Base-by-base conservation (phyloP, 1,284 basidiomycete genomes). In the Austroboletus niveus region DNA sequence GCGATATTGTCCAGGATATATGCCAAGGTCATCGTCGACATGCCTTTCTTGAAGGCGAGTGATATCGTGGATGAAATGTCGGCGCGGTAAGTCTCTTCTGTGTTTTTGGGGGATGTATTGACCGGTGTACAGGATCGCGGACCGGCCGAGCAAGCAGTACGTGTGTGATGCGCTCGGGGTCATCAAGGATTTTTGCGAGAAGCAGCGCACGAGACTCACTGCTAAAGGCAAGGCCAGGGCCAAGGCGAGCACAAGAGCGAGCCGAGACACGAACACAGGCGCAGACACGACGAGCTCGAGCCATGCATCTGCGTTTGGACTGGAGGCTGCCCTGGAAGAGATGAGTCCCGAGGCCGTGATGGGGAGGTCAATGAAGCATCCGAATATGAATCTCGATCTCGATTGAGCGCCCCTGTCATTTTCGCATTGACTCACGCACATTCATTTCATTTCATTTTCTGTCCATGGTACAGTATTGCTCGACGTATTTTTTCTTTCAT, bases 11-110 rank as follows among this genome's bases (percentile, higher is more conserved):
- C 63, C 24, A 75, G 66, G 41, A 60, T 78, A 29, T 81, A 79
- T 60, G 51, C 55, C 27, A 75, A 76, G 48, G 57, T 78, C 14
- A 40, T 76, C 15, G 69, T 72, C 40, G 58, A 74, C 44, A 82
- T 87, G 82, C 81, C 83, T 1, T 85, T 75, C 60, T 57, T 86
- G 44, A 67, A 69, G 14, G 74, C 66, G 12, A 49, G 50, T 3
- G 84, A 86, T 55, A 62, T 82, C 17, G 73, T 79, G 4, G 76
- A 77, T 8, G 81, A 81, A 58, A 81, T 86, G 78, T 61, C 75
- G 2, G 58, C 55, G 42, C 72, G 77, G 83, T 82, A 47, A 38
- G 75, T 65, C 8, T 10, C n/a, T 11, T 8, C 2, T 11, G n/a
- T 12, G 20, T 14, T 2, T 9, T 4, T 24, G 40, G 40, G 10